A percentile compares a stretch with the other conserved stretches of the same genome.
Evolutionary conservation across 441 rosid genomes (phyloP).

Genomic region (Euphorbia celastroides): DNA sequence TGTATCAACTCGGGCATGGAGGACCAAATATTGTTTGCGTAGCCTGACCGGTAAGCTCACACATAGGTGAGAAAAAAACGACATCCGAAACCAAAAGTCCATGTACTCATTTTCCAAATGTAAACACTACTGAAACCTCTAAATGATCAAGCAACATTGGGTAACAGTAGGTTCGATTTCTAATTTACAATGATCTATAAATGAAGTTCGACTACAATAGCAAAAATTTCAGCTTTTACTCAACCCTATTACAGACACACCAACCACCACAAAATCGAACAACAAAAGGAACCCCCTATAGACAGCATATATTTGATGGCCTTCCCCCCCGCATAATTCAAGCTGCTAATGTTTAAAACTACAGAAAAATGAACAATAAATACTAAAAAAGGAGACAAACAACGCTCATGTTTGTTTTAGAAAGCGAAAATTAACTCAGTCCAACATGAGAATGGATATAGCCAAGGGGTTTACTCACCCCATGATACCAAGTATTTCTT

Average conservation of each 20-base stretch:
- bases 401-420: slow-evolving; percentile 25
- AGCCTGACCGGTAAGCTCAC: no score
- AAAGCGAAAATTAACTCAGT: slow-evolving; percentile 26
- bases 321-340: slow-evolving; percentile 31
- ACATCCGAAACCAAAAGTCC: no score
- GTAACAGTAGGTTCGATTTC: background rate
- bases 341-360: slow-evolving; percentile 10
- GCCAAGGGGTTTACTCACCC: slow-evolving; percentile 6
- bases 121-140: background rate
- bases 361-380: background rate
- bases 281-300: slow-evolving; percentile 17
- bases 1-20: no score
- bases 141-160: background rate
- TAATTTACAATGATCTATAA: slow-evolving; percentile 32
- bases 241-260: slow-evolving; percentile 26
- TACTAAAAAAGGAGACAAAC: background rate
- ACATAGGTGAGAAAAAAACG: no score
- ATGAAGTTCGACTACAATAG: slow-evolving; percentile 23
- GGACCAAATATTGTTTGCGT: no score
- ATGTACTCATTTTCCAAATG: no score
- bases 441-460: slow-evolving; percentile 21
- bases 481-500: slow-evolving; percentile 8
- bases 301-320: slow-evolving; percentile 23
- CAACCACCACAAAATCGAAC: slow-evolving; percentile 32
- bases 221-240: slow-evolving; percentile 24